These are phyloP conservation scores for Phialophora macrospora DNA, from an alignment of 2,329 filamentous ascomycete species.

Conservation along the genomic window DNA sequence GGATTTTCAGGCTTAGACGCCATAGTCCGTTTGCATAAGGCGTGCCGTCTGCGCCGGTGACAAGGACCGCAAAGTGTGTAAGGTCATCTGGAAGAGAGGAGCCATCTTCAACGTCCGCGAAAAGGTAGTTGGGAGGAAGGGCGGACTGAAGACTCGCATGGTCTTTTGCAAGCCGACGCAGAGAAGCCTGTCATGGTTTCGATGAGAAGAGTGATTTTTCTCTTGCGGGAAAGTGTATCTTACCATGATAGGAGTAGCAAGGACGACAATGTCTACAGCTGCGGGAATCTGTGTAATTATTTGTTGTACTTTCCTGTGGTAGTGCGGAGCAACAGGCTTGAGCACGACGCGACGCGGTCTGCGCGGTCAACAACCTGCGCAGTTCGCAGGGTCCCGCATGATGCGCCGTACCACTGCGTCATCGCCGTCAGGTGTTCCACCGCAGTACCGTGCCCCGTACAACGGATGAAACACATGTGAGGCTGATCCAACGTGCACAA, in stretches of 20 bases:
- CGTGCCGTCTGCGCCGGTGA: conserved; percentile 64
- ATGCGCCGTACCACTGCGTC: background rate
- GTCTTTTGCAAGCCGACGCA: conserved; percentile 65
- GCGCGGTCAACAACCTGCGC: too few species aligned
- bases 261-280: background rate
- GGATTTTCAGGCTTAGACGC: conserved; percentile 64
- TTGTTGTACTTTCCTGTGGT: background rate
- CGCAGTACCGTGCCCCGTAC: too few species aligned
- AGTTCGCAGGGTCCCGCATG: background rate
- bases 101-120: conserved; percentile 50
- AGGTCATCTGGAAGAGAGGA: conserved; percentile 57
- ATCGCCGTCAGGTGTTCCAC: background rate
- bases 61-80: conserved; percentile 61
- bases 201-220: background rate
- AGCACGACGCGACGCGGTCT: background rate
- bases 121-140: conserved; percentile 67
- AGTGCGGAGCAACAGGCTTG: background rate
- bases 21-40: conserved; percentile 65
- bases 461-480: too few species aligned
- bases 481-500: too few species aligned
- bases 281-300: background rate
- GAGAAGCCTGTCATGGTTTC: conserved; percentile 40
- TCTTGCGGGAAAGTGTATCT: background rate
- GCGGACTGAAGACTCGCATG: conserved; percentile 60
- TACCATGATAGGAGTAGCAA: background rate